Evolutionary conservation across 2,329 filamentous ascomycete genomes (phyloP).

Genomic region (Cladobotryum mycophilum): DNA sequence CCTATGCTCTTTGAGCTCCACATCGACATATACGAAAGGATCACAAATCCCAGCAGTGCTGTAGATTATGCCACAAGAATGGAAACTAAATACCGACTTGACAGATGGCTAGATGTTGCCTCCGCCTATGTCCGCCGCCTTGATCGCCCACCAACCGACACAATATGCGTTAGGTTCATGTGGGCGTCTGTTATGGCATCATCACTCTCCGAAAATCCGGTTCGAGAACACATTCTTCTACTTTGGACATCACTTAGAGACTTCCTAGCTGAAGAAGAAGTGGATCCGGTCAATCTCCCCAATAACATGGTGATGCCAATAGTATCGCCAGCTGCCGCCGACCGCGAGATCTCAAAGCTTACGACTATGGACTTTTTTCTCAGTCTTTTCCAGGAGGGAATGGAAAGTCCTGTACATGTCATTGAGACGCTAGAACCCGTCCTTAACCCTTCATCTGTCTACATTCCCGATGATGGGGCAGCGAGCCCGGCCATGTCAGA

Average conservation of each 20-base stretch:
- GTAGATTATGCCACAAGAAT: constrained; percentile 43
- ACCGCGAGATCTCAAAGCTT: constrained; percentile 84
- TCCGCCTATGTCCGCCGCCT: constrained; percentile 37
- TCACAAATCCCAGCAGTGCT: constrained; percentile 50
- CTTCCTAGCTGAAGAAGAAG: constrained; percentile 36
- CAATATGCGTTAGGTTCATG: constrained; percentile 46
- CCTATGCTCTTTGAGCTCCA: constrained; percentile 58
- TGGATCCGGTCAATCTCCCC: constrained; percentile 52
- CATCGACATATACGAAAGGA: constrained; percentile 53
- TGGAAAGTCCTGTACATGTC: constrained; percentile 71
- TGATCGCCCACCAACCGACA: constrained; percentile 27
- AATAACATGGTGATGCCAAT: constrained; percentile 90
- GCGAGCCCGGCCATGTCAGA: constrained; percentile 12
- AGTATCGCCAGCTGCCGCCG: constrained; percentile 74
- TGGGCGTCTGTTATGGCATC: constrained; percentile 52
- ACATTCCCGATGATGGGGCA: constrained; percentile 21
- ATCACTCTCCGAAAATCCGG: constrained; percentile 45
- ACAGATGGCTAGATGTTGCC: constrained; percentile 46
- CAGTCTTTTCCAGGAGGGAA: constrained; percentile 77
- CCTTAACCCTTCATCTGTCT: constrained; percentile 63
- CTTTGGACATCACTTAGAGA: constrained; percentile 55
- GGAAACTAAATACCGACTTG: constrained; percentile 44
- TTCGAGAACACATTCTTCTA: constrained; percentile 50
- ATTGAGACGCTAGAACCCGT: constrained; percentile 93
- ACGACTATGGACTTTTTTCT: constrained; percentile 97